phyloP scores from a whole-genome alignment of 805 yeast genomes.

The Metschnikowia aberdeeniae region DNA sequence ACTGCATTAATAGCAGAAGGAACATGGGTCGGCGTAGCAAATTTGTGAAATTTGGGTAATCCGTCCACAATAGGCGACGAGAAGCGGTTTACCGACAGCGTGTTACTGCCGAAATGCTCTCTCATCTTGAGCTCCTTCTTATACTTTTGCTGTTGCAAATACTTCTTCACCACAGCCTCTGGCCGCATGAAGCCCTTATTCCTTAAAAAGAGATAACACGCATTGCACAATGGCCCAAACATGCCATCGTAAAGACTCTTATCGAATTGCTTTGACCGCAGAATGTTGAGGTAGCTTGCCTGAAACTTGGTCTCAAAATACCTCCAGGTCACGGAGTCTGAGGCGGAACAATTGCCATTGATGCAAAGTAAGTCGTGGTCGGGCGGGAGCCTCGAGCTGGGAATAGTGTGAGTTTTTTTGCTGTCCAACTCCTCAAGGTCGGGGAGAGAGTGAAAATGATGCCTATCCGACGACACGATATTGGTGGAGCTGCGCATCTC shows the following conservation, averaged over 20 bases:
- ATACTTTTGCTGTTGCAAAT: conserved; percentile 42
- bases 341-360: conserved; percentile 38
- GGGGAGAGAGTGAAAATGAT: conserved; percentile 36
- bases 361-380: conserved; percentile 40
- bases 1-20: conserved; percentile 36
- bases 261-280: conserved; percentile 35
- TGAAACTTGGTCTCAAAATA: conserved; percentile 38
- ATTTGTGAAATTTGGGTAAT: conserved; percentile 23
- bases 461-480: conserved; percentile 14
- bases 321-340: conserved; percentile 40
- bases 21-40: conserved; percentile 39
- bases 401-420: conserved; percentile 40
- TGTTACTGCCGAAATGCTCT: conserved; percentile 19
- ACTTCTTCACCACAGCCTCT: conserved; percentile 42
- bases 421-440: conserved; percentile 44
- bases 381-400: conserved; percentile 33
- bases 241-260: conserved; percentile 41
- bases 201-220: conserved; percentile 41
- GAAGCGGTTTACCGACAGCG: conserved; percentile 4
- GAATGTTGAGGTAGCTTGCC: conserved; percentile 35
- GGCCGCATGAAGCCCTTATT: conserved; percentile 45
- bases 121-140: conserved; percentile 32
- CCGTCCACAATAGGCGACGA: conserved; percentile 11
- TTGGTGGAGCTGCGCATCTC: conserved; percentile 10
- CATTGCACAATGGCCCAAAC: conserved; percentile 46